Base-by-base conservation (phyloP, 176 grass and related monocot genomes). In the Typha latifolia region DNA sequence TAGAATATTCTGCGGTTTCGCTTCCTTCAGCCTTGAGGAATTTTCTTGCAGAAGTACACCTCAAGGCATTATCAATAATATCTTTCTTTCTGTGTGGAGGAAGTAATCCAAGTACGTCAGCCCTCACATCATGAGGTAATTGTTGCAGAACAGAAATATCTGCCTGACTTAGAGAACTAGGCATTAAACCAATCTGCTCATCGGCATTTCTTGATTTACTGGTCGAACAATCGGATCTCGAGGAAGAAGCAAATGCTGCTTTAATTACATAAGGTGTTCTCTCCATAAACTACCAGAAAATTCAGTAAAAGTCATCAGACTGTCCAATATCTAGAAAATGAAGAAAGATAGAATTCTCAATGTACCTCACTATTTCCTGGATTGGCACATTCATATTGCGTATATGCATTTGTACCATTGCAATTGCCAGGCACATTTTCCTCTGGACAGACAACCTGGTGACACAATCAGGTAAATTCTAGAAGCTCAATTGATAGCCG, bases 101-200 rank as follows among this genome's bases (percentile, higher is more conserved):
- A 69, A 89, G 74, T 49, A 53, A 56, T 26, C 77, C 67, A 79
- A 81, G 67, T 77, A 91, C 62, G 79, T 86, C 82, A 80, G 74
- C 72, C 66, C 70, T 91, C 32, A 91, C 82, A 71, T 89, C 77
- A 12, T 86, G 88, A 15, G 88, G 88, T 79, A 91, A 77, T 63
- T 92, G 77, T 72, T 89, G 72, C 24, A 97, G 67, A 76, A 84
- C 79, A 16, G 83, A 82, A 12, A 72, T 37, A 70, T 92, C 83
- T 75, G 77, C 66, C 72, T 97, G 88, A 82, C 82, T 89, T 66
- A 86, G 72, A 80, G 93, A 84, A 69, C 64, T 63, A 69, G 88
- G 93, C 83, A 92, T 84, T 66, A 86, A 71, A 82, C 88, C 82
- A 71, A 76, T 49, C 21, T 76, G 70, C 20, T 56, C 70, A 31